Conservation (phyloP, 1,284 basidiomycete species). For the Ganoderma multipileum region DNA sequence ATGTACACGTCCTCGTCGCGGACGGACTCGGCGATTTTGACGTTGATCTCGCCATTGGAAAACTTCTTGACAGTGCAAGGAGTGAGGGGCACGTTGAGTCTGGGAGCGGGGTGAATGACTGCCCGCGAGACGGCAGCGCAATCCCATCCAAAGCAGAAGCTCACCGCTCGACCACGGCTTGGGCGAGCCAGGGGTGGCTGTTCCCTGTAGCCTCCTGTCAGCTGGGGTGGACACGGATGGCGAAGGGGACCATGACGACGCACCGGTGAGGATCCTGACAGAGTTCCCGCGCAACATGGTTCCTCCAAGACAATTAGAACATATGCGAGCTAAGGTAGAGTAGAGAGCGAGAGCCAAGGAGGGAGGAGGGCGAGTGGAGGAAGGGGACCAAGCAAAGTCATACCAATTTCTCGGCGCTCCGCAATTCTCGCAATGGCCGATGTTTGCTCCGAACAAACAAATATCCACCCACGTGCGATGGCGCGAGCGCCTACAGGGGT, state of each 20-base stretch:
- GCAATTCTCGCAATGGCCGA: constrained; percentile 31
- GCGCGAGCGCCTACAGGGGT: constrained; percentile 9
- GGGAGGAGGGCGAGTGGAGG: constrained; percentile 9
- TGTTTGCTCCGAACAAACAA: constrained; percentile 41
- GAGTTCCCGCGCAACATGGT: constrained; percentile 91
- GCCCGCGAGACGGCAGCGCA: constrained; percentile 40
- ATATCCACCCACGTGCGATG: constrained; percentile 28
- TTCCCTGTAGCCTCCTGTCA: constrained; percentile 71
- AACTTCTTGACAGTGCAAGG: constrained; percentile 95
- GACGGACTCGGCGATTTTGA: constrained; percentile 93
- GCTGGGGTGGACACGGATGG: background rate
- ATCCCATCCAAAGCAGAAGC: constrained; percentile 61
- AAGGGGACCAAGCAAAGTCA: constrained; percentile 20
- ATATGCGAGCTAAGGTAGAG: constrained; percentile 29
- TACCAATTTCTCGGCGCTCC: constrained; percentile 27
- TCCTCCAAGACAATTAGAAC: constrained; percentile 43
- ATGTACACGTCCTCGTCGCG: constrained; percentile 99
- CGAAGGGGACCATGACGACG: constrained; percentile 37
- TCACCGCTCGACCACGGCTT: constrained; percentile 94
- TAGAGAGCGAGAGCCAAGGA: constrained; percentile 22
- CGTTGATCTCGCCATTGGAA: constrained; percentile 93
- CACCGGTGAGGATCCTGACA: constrained; percentile 92
- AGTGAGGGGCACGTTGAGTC: constrained; percentile 91
- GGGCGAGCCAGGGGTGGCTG: constrained; percentile 97
- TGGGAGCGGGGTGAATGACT: constrained; percentile 52